Conservation (phyloP, 495 filamentous ascomycete species). For the Pyrenula aspistea region DNA sequence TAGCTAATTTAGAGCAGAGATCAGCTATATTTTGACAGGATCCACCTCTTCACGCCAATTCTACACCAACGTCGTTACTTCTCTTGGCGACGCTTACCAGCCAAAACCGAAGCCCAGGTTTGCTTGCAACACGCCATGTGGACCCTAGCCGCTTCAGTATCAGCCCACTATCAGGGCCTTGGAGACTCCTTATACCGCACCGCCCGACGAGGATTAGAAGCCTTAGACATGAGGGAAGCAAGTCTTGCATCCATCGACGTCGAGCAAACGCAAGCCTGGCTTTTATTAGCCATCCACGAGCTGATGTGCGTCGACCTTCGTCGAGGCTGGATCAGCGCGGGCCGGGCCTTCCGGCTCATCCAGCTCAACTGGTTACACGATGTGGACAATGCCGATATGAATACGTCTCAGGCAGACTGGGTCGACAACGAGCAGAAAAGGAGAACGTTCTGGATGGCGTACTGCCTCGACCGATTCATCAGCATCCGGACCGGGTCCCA, state of each 20-base stretch:
- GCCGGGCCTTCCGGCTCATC: constrained; percentile 36
- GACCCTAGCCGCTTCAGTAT: constrained; percentile 16
- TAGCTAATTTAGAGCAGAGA: constrained; percentile 9
- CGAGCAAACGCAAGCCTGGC: constrained; percentile 35
- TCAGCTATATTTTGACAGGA: constrained; percentile 24
- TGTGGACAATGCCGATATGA: constrained; percentile 22
- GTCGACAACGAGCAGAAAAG: constrained; percentile 27
- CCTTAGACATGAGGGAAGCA: constrained; percentile 2
- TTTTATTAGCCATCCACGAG: constrained; percentile 36
- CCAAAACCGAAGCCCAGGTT: constrained; percentile 4
- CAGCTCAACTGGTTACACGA: constrained; percentile 36
- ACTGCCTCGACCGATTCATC: constrained; percentile 32
- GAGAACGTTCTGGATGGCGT: constrained; percentile 37
- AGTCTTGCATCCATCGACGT: constrained; percentile 5
- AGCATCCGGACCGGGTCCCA: constrained; percentile 25
- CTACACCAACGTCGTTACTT: constrained; percentile 16
- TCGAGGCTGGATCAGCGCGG: constrained; percentile 37
- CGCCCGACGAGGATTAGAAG: constrained; percentile 9
- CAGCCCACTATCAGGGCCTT: constrained; percentile 10
- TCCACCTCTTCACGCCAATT: constrained; percentile 17
- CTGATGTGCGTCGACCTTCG: constrained; percentile 28
- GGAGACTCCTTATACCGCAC: constrained; percentile 13
- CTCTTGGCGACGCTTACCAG: constrained; percentile 6
- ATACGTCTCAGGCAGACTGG: constrained; percentile 2
- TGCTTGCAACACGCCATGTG: constrained; percentile 23